A percentile compares a stretch with the other conserved stretches of the same genome.
Conservation (phyloP, 1,139 yeast species). For the Yamadazyma atlantica region DNA sequence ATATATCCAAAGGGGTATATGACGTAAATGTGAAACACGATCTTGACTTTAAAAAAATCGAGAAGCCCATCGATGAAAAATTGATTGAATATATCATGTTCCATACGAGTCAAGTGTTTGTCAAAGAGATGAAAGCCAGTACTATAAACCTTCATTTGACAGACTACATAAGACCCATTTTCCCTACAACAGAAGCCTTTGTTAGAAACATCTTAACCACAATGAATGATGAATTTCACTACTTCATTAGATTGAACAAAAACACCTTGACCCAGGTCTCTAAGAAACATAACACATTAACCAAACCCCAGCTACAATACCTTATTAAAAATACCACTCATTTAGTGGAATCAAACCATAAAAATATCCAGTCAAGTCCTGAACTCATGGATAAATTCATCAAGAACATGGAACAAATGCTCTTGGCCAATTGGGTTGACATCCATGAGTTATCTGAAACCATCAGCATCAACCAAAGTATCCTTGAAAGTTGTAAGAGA, state of each 20-base stretch:
- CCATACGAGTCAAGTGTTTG: conserved; percentile 22
- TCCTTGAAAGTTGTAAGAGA: neutral
- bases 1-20: conserved; percentile 6
- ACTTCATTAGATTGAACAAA: conserved; percentile 33
- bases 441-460: neutral
- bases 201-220: conserved; percentile 24
- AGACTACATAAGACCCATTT: conserved; percentile 5
- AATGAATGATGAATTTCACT: conserved; percentile 34
- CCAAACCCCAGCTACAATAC: conserved; percentile 22
- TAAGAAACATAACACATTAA: conserved; percentile 19
- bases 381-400: neutral
- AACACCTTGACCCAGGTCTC: conserved; percentile 13
- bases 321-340: conserved; percentile 15
- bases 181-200: neutral
- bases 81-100: conserved; percentile 31
- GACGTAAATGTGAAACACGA: conserved; percentile 11
- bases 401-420: neutral
- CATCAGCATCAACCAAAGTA: neutral
- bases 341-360: conserved; percentile 12
- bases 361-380: neutral
- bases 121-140: conserved; percentile 13
- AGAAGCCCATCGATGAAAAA: conserved; percentile 11
- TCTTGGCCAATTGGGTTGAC: neutral
- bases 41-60: conserved; percentile 4
- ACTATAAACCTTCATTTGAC: conserved; percentile 9